These are phyloP conservation scores for Rhododendron griersonianum DNA, from an alignment of 148 eudicot genomes.

Conservation along the genomic window DNA sequence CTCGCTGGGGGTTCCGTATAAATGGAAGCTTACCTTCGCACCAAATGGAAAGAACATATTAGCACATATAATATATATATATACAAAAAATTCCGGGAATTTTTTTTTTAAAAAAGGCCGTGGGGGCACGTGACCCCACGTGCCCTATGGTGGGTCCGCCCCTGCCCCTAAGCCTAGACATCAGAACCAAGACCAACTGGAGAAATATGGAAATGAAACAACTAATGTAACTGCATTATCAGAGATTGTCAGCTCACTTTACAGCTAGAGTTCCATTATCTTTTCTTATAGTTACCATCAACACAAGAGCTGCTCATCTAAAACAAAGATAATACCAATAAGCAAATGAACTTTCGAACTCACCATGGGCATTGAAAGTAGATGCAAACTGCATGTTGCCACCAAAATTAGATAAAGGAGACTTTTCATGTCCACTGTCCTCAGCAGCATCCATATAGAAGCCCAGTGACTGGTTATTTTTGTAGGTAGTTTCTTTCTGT, in stretches of 20 bases:
- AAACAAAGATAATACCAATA: background rate
- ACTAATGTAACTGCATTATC: background rate
- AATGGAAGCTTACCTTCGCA: no score
- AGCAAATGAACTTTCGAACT: slow-evolving; percentile 19
- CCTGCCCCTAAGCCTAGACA: background rate
- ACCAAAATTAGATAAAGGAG: slow-evolving; percentile 20
- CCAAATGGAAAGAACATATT: no score
- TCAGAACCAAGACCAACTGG: background rate
- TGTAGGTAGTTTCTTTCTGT: slow-evolving; percentile 21
- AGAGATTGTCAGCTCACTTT: background rate
- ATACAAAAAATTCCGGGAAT: no score
- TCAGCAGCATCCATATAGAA: slow-evolving; percentile 35
- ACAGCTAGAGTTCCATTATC: background rate
- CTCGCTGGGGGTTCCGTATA: no score
- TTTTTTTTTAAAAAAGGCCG: no score
- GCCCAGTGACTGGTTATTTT: slow-evolving; percentile 19
- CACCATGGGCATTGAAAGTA: slow-evolving; percentile 47
- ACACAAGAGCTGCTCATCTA: background rate
- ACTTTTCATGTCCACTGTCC: slow-evolving; percentile 22
- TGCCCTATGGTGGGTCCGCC: no score
- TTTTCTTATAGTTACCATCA: background rate
- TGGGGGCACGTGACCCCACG: no score
- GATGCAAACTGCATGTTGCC: slow-evolving; percentile 34
- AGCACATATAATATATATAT: no score
- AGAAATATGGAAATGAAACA: background rate